Evolutionary conservation across 805 yeast genomes (phyloP).

Genomic region (Ogataea sp.): DNA sequence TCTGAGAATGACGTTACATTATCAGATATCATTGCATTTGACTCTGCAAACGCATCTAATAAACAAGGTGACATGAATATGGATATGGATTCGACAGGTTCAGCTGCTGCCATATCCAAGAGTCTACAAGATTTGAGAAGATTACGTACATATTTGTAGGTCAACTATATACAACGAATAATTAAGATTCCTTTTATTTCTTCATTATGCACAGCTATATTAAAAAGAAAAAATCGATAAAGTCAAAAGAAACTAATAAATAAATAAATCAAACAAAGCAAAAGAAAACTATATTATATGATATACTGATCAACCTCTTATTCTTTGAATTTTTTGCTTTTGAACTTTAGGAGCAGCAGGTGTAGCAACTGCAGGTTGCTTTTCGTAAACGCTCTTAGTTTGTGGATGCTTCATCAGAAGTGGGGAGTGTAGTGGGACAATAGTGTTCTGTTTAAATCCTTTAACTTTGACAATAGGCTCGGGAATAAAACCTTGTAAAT

Average conservation of each 20-base stretch:
- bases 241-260: not conserved
- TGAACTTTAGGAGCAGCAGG: conserved; percentile 33
- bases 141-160: conserved; percentile 1
- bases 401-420: conserved; percentile 78
- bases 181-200: no score
- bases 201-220: no score
- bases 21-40: not conserved
- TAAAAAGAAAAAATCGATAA: no score
- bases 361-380: conserved; percentile 36
- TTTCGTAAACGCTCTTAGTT: conserved; percentile 60
- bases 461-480: conserved; percentile 67
- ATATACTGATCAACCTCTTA: conserved; percentile 26
- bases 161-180: not conserved
- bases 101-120: not conserved
- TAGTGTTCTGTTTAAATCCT: conserved; percentile 78
- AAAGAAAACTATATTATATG: not conserved
- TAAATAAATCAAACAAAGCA: not conserved
- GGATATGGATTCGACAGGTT: not conserved
- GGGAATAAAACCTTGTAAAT: conserved; percentile 37
- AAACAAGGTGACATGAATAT: not conserved
- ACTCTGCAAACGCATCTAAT: not conserved
- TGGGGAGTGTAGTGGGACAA: conserved; percentile 83
- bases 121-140: conserved; percentile 1
- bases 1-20: conserved; percentile 2
- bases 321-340: conserved; percentile 53